Percentiles rank a stretch among this genome's conserved stretches.
phyloP scores from a whole-genome alignment of 2,329 filamentous ascomycete species.

The Aspergillus neoniger region DNA sequence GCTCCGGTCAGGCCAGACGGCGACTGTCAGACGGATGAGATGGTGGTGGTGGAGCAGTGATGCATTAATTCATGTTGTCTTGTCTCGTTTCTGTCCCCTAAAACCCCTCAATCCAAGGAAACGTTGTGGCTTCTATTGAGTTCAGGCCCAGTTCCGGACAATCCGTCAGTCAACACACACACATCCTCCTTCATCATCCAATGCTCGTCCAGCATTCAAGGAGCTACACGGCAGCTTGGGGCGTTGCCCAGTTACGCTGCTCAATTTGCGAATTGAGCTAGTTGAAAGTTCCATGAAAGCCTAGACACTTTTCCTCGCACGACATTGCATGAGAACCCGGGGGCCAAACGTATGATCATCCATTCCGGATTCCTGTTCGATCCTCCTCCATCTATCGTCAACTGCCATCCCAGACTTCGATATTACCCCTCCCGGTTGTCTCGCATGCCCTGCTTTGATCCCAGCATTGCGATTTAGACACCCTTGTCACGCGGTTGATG shows the following conservation, averaged over 20 bases:
- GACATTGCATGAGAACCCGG: constrained; percentile 6
- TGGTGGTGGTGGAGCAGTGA: too few relatives aligned
- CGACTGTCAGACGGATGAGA: neutral
- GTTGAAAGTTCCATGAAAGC: constrained; percentile 5
- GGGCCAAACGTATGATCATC: constrained; percentile 8
- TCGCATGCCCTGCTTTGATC: constrained; percentile 18
- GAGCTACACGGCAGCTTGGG: constrained; percentile 1
- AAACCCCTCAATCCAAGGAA: neutral
- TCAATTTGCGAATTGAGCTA: neutral
- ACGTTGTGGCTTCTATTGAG: neutral
- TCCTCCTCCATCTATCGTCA: constrained; percentile 8
- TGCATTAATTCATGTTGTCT: neutral
- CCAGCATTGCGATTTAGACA: constrained; percentile 4
- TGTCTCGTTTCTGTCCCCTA: neutral
- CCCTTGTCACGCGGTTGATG: constrained; percentile 15
- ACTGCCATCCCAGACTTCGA: neutral
- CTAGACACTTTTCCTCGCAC: constrained; percentile 5
- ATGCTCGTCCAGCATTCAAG: neutral
- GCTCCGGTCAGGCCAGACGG: neutral
- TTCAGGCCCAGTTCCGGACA: constrained; percentile 3
- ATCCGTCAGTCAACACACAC: neutral
- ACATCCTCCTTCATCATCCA: neutral
- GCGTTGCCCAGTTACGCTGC: neutral
- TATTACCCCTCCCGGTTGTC: constrained; percentile 11
- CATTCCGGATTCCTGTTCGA: constrained; percentile 7